Conservation (phyloP, 148 eudicot genomes). For the Fallopia convolvulus region DNA sequence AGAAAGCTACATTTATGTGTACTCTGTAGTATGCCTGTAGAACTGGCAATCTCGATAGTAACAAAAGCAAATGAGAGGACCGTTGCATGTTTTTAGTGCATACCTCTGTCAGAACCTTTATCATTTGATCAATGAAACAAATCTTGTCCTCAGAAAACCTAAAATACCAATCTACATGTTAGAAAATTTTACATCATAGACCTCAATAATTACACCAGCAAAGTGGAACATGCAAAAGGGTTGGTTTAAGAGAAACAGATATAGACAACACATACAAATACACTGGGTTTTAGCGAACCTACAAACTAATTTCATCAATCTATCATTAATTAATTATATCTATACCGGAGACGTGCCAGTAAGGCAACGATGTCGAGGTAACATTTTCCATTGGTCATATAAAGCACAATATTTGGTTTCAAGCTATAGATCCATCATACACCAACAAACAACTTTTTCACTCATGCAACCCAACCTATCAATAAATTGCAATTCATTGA, state of each 20-base stretch:
- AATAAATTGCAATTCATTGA: neutral
- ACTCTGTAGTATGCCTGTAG: neutral
- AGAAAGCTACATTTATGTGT: neutral
- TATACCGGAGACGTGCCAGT: neutral
- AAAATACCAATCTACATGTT: conserved; percentile 19
- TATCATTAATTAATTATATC: neutral
- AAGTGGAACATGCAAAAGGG: neutral
- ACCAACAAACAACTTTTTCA: neutral
- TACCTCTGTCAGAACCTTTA: conserved; percentile 96
- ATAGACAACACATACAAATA: neutral
- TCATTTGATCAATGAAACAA: conserved; percentile 99
- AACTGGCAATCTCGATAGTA: neutral
- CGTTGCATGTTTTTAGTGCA: conserved; percentile 11
- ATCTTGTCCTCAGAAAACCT: conserved; percentile 87
- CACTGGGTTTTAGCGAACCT: neutral
- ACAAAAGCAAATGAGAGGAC: neutral
- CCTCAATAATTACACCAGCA: neutral
- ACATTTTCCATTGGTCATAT: neutral
- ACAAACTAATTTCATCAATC: neutral
- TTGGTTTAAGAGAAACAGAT: neutral
- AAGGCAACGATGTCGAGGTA: neutral
- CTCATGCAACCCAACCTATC: neutral
- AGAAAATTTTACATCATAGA: neutral
- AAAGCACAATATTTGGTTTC: neutral
- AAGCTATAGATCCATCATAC: neutral